Base-by-base conservation (phyloP, 352 stramenopile species). In the Elongisporangium senticosum region DNA sequence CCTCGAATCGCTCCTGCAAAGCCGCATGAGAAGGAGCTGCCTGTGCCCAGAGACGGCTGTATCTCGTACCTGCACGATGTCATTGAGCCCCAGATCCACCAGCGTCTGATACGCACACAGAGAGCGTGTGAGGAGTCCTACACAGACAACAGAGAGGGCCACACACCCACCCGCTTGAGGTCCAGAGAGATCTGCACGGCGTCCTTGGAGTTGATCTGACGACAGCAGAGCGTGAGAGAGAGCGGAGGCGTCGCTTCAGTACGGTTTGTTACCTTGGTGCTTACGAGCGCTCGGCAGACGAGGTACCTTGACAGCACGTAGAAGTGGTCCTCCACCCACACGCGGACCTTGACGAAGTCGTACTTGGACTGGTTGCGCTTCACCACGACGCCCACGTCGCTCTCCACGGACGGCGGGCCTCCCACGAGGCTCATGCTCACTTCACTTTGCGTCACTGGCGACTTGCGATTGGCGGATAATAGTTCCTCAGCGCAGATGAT, bases 311-410 rank as follows among this genome's bases (percentile, higher is more conserved):
- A 95, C 50, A 95, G 69, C 53, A 95, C 86, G 76, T 95, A 95
- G 43, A 93, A 85, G 55, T 95, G 86, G 72, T 95, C 86, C 58
- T 90, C 79, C 49, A 95, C 83, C 86, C 86, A 95, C 52, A 95
- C 86, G 61, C 86, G 86, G 62, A 95, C 86, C 68, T 94, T 95
- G 59, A 95, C 79, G 56, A 93, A 95, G 60, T 95, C 86, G 67
- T 95, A 95, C 64, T 95, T 95, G 37, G 83, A 93, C 68, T 95
- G 83, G 67, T 95, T 95, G 23, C 83, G 76, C 66, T 87, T 90
- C 47, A 83, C 77, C 28, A 72, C 80, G 7, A 82, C 72, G 17
- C 64, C 62, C 24, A 73, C 59, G 23, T 66, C 65, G 59, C 72
- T 79, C 20, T 71, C 58, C 21, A 71, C 59, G 13, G 64, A 59